A percentile compares a stretch with the other conserved stretches of the same genome.
phyloP scores from a whole-genome alignment of 805 yeast species.

The Saturnispora besseyi region DNA sequence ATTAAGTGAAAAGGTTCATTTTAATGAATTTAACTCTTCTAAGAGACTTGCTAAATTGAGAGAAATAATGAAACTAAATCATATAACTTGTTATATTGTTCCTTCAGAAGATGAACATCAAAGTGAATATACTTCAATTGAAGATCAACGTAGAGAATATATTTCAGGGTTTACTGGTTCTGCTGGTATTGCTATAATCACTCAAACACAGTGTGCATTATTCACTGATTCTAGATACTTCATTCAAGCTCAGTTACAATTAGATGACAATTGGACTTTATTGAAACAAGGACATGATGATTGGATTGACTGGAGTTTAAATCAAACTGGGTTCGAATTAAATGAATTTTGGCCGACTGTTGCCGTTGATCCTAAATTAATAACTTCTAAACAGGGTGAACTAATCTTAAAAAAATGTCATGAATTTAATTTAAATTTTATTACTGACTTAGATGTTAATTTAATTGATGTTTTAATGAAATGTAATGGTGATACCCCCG shows the following conservation, averaged over 20 bases:
- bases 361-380: conserved; percentile 76
- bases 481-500: conserved; percentile 14
- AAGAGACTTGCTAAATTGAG: conserved; percentile 34
- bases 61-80: conserved; percentile 31
- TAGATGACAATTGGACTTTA: conserved; percentile 71
- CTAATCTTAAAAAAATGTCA: conserved; percentile 28
- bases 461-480: conserved; percentile 72
- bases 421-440: conserved; percentile 34
- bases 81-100: conserved; percentile 44
- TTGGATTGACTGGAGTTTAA: conserved; percentile 79
- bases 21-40: conserved; percentile 23
- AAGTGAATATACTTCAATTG: conserved; percentile 75
- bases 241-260: conserved; percentile 77
- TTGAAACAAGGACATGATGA: conserved; percentile 73
- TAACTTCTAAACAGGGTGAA: conserved; percentile 43
- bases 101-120: conserved; percentile 88
- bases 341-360: conserved; percentile 31
- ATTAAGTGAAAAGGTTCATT: not conserved
- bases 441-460: conserved; percentile 47
- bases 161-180: conserved; percentile 88
- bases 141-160: conserved; percentile 76
- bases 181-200: conserved; percentile 86
- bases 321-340: conserved; percentile 31
- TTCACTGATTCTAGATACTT: conserved; percentile 95
- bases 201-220: conserved; percentile 59